Evolutionary conservation across 106 monocot genomes (phyloP), one percentile per base, ranked within the genome.

Genomic region (Acorus gramineus): DNA sequence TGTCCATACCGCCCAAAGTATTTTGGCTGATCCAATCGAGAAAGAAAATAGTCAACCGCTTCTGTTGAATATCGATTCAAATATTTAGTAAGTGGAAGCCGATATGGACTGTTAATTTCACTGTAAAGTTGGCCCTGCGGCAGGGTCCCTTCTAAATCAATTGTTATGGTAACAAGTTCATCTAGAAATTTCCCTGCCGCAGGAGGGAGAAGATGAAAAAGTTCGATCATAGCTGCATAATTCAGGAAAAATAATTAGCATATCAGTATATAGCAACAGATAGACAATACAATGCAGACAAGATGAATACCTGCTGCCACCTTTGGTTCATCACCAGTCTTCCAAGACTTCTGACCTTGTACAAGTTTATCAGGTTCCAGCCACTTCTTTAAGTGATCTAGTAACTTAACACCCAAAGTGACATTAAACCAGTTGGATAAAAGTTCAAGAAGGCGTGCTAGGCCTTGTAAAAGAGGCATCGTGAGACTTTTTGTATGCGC

Each of bases 381-480:
- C 98, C 98, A 98, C 78, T 98, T 98, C 62, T 80, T 98, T 59
- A 98, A 75, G 73, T 98, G 98, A 72, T 98, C 98, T 63, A 98
- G 68, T 64, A 98, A 79, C 70, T 92, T 98, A 11, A 74, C 83
- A 53, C 98, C 98, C 68, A 98, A 80, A 47, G 88, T 84, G 50
- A 92, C 92, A 78, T 98, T 98, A 71, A 98, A 98, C 98, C 98
- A 98, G 75, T 75, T 92, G 43, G 98, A 85, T 55, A 98, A 63
- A 75, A 98, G 88, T 73, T 98, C 98, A 68, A 98, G 88, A 7
- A 98, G 70, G 43, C 98, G 87, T 8, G 92, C 98, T 72, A 98
- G 77, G 44, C 98, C 98, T 81, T 92, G 98, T 46, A 98, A 70
- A 68, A 98, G 85, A 44, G 98, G 98, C 98, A 98, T 98, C 50